Conservation (phyloP, 371 early-diverging fungal species). For the Coemansia sp. region DNA sequence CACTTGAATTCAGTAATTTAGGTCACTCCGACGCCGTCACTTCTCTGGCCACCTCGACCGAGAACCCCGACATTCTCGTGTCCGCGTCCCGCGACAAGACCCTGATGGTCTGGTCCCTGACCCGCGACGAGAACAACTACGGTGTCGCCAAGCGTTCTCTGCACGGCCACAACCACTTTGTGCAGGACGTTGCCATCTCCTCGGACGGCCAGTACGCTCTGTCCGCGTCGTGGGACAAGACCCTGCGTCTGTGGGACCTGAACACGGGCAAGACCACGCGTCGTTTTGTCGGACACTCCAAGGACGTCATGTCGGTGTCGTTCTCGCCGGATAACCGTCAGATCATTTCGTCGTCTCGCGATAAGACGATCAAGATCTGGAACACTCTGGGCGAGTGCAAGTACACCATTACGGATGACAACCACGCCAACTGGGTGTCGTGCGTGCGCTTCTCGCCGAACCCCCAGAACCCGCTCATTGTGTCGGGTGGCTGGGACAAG, state of each 20-base stretch:
- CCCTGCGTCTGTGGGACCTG: constrained; percentile 97
- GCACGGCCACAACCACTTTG: constrained; percentile 94
- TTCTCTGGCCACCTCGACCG: constrained; percentile 89
- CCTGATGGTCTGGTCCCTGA: constrained; percentile 93
- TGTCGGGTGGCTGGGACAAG: constrained; percentile 99
- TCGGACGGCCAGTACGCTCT: constrained; percentile 97
- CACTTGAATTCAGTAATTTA: constrained; percentile 9
- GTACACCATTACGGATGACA: constrained; percentile 89
- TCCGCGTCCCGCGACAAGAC: constrained; percentile 95
- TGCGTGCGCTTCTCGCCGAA: constrained; percentile 99
- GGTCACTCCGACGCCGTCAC: constrained; percentile 88
- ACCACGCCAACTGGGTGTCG: constrained; percentile 97
- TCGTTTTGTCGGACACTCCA: constrained; percentile 95
- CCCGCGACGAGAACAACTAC: constrained; percentile 88
- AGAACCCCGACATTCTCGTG: constrained; percentile 88
- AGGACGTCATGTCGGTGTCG: constrained; percentile 95
- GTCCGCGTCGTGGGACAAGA: constrained; percentile 98
- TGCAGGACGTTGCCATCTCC: constrained; percentile 94
- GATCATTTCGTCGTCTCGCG: constrained; percentile 96
- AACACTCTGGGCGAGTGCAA: constrained; percentile 99
- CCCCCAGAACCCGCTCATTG: constrained; percentile 94
- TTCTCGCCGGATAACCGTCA: constrained; percentile 99
- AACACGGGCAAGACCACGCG: constrained; percentile 91
- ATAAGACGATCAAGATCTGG: constrained; percentile 99
- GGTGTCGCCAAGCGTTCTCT: constrained; percentile 88